Conservation (phyloP, 257 asterid genomes). For the Nicotiana tabacum region DNA sequence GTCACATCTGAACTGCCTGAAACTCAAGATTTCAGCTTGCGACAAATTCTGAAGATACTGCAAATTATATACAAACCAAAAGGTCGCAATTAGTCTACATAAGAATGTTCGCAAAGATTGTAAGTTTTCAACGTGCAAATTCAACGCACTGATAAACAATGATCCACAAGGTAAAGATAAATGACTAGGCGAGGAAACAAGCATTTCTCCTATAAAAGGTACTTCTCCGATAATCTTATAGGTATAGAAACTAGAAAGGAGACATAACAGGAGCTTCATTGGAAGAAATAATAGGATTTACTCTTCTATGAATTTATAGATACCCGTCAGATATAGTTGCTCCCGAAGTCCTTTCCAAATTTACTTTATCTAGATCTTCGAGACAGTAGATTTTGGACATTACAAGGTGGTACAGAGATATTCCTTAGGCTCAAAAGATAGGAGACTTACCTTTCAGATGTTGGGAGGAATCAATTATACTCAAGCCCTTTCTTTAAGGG, state of each 20-base stretch:
- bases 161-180: background rate
- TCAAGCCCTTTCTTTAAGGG: background rate
- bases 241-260: background rate
- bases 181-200: background rate
- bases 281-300: background rate
- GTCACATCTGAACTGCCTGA: conserved; percentile 9
- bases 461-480: background rate
- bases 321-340: background rate
- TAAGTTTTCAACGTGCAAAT: background rate
- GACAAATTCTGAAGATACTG: conserved; percentile 22
- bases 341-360: background rate
- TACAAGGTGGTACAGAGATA: background rate
- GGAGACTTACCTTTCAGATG: background rate
- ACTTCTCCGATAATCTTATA: background rate
- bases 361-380: background rate
- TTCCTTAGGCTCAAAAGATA: background rate
- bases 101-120: background rate
- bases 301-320: background rate
- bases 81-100: background rate
- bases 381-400: background rate
- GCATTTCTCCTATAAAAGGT: background rate
- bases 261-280: background rate
- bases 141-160: background rate
- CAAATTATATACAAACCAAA: conserved; percentile 5
- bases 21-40: conserved; percentile 17